Evolutionary conservation across 257 asterid species (phyloP), one percentile per base, ranked within the genome.

Genomic region (Perilla frutescens): DNA sequence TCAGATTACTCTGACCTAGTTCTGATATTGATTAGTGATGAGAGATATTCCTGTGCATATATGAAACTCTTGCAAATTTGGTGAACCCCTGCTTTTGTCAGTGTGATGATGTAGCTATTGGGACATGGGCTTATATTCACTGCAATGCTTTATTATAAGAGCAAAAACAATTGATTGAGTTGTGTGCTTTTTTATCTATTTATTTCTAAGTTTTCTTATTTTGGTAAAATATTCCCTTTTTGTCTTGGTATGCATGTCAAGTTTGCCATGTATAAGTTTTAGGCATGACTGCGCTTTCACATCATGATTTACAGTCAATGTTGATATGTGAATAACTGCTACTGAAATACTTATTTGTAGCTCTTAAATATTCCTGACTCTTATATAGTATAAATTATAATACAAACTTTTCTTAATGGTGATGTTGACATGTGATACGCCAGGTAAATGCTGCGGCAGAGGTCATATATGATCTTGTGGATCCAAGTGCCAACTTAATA

Each of bases 381-480:
- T 20, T 20, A 20, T 20, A 20, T 20, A 20, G 26, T 20, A 20
- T 20, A 20, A 15, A 15, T 6, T 39, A 45, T 56, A 37, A 20
- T 39, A 8, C 48, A 37, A 39, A 40, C 8, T 62, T 77, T 70
- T 45, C 45, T 40, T 53, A 56, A 39, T 62, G 48, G 9, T 40
- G 47, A 68, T 32, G 48, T 58, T 60, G 66, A 55, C 65, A 39
- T 47, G 37, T 59, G 57, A 53, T 32, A 45, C 80, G 66, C 43
- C 77, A 92, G 98, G 98, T 95, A 68, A 95, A 92, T 79, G 94
- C 96, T 68, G 97, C 97, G 45, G 99, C 99, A 67, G 99, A 95
- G 85, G 99, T 95, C 80, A 92, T 95, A 86, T 95, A 95, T 61
- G 99, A 95, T 78, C 97, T 95, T 66, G 99, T 95, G 71, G 99